A percentile compares a stretch with the other conserved stretches of the same genome.
Conservation (phyloP, 1,139 yeast species). For the Scheffersomyces insectosa region DNA sequence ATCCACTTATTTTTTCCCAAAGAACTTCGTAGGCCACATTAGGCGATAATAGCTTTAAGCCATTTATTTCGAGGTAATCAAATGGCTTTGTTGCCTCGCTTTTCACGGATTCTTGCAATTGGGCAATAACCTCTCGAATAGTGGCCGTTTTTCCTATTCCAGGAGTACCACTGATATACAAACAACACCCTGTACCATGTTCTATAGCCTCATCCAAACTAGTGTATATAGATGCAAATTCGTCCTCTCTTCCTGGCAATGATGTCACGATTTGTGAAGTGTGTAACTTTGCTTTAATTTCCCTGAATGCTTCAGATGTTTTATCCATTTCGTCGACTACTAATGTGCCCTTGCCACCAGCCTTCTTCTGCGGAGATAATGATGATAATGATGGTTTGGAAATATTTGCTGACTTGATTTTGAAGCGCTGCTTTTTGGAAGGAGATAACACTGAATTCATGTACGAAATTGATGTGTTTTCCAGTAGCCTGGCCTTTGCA, state of each 20-base stretch:
- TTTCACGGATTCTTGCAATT: conserved; percentile 49
- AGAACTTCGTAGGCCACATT: conserved; percentile 80
- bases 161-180: conserved; percentile 95
- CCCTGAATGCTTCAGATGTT: conserved; percentile 40
- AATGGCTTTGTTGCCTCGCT: conserved; percentile 58
- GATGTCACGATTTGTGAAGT: conserved; percentile 62
- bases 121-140: conserved; percentile 78
- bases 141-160: conserved; percentile 98
- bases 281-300: conserved; percentile 61
- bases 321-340: neutral
- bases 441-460: conserved; percentile 5
- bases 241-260: conserved; percentile 87
- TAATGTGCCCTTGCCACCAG: neutral
- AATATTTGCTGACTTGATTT: neutral
- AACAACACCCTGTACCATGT: conserved; percentile 75
- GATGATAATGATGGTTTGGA: conserved; percentile 1
- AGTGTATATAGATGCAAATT: conserved; percentile 71
- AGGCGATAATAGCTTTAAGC: conserved; percentile 82
- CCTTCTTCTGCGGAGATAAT: neutral
- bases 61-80: conserved; percentile 84
- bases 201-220: conserved; percentile 76
- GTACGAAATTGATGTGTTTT: conserved; percentile 8
- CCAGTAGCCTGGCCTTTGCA: conserved; percentile 9
- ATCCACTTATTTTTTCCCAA: conserved; percentile 75
- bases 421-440: conserved; percentile 2